These are phyloP conservation scores for Trichocladium uniseriatum DNA, from an alignment of 495 filamentous ascomycete genomes.

Conservation along the genomic window DNA sequence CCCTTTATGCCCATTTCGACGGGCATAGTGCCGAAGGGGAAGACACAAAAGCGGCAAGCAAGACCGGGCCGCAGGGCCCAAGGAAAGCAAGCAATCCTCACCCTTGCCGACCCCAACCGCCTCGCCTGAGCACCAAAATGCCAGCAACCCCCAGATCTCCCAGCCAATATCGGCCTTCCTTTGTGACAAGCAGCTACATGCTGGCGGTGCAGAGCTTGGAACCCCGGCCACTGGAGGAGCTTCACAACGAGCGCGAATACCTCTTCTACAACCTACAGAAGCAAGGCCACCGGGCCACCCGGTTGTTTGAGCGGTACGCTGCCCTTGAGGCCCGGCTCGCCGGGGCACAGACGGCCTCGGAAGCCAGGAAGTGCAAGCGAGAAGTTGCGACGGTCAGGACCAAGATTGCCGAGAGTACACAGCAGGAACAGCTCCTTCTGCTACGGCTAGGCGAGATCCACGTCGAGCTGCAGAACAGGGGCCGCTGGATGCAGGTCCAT, in stretches of 20 bases:
- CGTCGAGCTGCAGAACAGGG: conserved; percentile 33
- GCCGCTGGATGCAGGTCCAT: conserved; percentile 25
- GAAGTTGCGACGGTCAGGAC: conserved; percentile 8
- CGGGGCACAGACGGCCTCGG: neutral
- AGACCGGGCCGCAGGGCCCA: neutral
- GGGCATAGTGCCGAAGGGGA: neutral
- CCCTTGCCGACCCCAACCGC: neutral
- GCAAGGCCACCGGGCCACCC: conserved; percentile 24
- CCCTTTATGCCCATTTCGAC: too few species aligned
- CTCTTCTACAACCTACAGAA: conserved; percentile 31
- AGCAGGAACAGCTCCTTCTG: conserved; percentile 34
- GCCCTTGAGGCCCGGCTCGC: conserved; percentile 19
- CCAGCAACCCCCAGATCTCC: neutral
- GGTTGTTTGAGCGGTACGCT: conserved; percentile 25
- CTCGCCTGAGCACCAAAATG: neutral
- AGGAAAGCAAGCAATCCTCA: too few species aligned
- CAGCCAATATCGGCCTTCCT: neutral
- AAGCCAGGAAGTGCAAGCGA: conserved; percentile 11
- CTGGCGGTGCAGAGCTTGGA: conserved; percentile 12
- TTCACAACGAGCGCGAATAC: conserved; percentile 33
- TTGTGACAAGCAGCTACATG: conserved; percentile 1
- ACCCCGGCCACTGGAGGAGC: conserved; percentile 27
- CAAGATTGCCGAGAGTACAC: conserved; percentile 27
- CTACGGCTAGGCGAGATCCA: conserved; percentile 35
- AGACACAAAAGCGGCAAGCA: neutral